Evolutionary conservation across 495 filamentous ascomycete genomes (phyloP).

Genomic region (Penicillium crystallinum): DNA sequence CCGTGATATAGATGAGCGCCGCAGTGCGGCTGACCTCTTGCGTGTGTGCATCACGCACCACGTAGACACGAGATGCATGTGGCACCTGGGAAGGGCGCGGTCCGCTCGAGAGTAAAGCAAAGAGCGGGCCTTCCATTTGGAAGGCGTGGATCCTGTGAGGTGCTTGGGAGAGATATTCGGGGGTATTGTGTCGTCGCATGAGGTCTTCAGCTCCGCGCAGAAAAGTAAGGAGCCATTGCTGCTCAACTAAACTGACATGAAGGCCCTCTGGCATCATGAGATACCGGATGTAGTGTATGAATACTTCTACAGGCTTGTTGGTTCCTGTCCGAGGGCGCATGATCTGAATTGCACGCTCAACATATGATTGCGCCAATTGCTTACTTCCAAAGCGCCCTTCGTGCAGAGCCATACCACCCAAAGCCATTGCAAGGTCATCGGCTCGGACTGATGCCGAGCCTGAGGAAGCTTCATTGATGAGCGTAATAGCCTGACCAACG

Average conservation of each 20-base stretch:
- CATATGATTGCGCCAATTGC: constrained; percentile 22
- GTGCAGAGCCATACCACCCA: constrained; percentile 38
- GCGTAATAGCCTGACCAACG: constrained; percentile 17
- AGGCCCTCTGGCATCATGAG: constrained; percentile 20
- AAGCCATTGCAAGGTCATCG: constrained; percentile 31
- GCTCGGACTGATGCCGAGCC: constrained; percentile 18
- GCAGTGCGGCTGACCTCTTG: constrained; percentile 40
- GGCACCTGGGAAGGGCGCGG: constrained; percentile 42
- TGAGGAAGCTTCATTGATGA: constrained; percentile 23
- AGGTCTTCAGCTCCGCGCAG: constrained; percentile 34
- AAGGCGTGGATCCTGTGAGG: constrained; percentile 32
- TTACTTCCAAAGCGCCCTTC: constrained; percentile 41
- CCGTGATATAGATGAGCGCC: constrained; percentile 38
- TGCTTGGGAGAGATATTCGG: constrained; percentile 22
- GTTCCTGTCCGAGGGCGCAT: constrained; percentile 28
- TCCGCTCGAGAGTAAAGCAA: constrained; percentile 40
- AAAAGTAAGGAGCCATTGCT: constrained; percentile 33
- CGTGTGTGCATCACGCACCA: constrained; percentile 30
- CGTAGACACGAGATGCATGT: constrained; percentile 34
- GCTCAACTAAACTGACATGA: constrained; percentile 12
- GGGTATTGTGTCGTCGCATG: constrained; percentile 30
- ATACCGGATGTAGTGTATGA: constrained; percentile 38
- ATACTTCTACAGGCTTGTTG: constrained; percentile 23
- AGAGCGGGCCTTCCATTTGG: constrained; percentile 39
- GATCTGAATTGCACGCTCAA: constrained; percentile 28